These are phyloP conservation scores for Aspergillus sp. DNA, from an alignment of 2,329 filamentous ascomycete genomes.

Conservation along the genomic window DNA sequence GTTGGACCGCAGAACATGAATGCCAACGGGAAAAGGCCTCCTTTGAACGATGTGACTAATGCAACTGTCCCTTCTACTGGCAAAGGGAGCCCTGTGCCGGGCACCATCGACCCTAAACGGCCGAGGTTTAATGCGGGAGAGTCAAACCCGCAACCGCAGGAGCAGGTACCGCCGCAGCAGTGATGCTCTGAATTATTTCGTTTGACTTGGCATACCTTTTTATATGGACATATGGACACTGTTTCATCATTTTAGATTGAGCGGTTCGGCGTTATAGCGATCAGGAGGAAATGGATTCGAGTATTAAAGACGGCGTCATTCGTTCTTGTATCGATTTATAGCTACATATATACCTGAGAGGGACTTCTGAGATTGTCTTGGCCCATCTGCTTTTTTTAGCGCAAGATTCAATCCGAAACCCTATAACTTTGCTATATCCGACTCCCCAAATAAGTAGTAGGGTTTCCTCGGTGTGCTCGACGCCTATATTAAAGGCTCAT, in stretches of 20 bases:
- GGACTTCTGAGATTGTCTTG: too few species aligned
- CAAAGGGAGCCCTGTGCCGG: conserved; percentile 15
- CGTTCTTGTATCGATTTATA: not conserved
- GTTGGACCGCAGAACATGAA: conserved; percentile 23
- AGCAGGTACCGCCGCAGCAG: conserved; percentile 8
- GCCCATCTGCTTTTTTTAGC: too few species aligned
- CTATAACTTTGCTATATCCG: too few species aligned
- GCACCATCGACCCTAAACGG: conserved; percentile 26
- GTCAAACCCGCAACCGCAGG: conserved; percentile 7
- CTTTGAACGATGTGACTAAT: conserved; percentile 41
- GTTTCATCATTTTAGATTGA: not conserved
- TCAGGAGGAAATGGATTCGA: not conserved
- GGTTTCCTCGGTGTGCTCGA: too few species aligned
- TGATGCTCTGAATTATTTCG: not conserved
- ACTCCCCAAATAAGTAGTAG: too few species aligned
- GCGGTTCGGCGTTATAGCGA: not conserved
- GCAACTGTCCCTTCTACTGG: conserved; percentile 14
- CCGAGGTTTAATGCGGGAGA: conserved; percentile 17
- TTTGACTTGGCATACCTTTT: not conserved
- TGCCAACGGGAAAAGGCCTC: conserved; percentile 35
- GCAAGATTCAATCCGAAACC: too few species aligned
- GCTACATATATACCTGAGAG: not conserved
- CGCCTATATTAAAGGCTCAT: too few species aligned
- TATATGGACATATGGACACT: not conserved
- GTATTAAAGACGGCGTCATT: not conserved